Conservation (phyloP, 78 protist genomes). For the Chrysochromulina parva region DNA sequence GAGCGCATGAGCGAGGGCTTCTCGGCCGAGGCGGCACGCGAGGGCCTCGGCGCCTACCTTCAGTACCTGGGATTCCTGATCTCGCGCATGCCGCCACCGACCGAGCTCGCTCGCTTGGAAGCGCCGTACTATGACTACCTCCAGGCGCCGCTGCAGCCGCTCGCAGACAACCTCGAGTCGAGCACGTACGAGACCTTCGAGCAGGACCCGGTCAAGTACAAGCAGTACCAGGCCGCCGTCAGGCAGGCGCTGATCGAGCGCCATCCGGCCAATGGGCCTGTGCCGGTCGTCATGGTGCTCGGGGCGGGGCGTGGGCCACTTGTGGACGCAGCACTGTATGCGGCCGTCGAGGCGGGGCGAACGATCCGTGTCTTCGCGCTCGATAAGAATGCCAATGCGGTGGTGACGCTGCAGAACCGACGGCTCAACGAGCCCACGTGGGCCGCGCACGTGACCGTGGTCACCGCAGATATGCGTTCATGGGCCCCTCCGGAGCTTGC, state of each 20-base stretch:
- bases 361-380: slow-evolving; percentile 79
- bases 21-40: too few species aligned
- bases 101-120: slow-evolving; percentile 17
- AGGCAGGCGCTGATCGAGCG: not conserved
- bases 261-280: not conserved
- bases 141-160: slow-evolving; percentile 83
- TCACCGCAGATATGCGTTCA: slow-evolving; percentile 67
- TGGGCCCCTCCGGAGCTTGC: slow-evolving; percentile 48
- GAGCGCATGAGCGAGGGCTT: too few species aligned
- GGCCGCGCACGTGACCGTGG: slow-evolving; percentile 22
- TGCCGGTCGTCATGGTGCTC: slow-evolving; percentile 84
- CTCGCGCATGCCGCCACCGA: not conserved
- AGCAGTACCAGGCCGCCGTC: slow-evolving; percentile 50
- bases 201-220: slow-evolving; percentile 78
- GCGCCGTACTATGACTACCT: slow-evolving; percentile 64
- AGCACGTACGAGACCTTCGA: slow-evolving; percentile 95
- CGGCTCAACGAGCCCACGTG: not conserved
- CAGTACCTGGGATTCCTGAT: slow-evolving; percentile 20
- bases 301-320: slow-evolving; percentile 99
- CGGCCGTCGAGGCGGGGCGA: slow-evolving; percentile 38
- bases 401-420: slow-evolving; percentile 67
- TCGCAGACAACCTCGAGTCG: slow-evolving; percentile 90
- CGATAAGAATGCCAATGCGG: slow-evolving; percentile 97
- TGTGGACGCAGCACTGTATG: slow-evolving; percentile 58
- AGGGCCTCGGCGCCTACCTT: not conserved